These are phyloP conservation scores for Herpetospermum pedunculosum DNA, from an alignment of 306 rosid species.

Conservation along the genomic window DNA sequence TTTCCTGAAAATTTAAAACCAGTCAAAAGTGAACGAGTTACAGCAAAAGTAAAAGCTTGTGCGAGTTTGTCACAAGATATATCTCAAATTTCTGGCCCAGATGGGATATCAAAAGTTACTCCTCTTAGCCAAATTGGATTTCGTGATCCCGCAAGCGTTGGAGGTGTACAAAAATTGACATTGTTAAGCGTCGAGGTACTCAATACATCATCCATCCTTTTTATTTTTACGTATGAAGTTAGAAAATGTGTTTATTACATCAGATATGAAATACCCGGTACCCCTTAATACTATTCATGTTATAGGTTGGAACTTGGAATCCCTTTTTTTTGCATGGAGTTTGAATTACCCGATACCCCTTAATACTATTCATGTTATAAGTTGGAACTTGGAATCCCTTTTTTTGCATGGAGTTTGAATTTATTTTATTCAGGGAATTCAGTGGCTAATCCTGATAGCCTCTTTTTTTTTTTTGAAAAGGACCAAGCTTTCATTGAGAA, in stretches of 20 bases:
- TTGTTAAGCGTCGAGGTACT: slow-evolving; percentile 78
- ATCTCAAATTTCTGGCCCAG: slow-evolving; percentile 85
- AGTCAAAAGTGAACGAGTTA: slow-evolving; percentile 23
- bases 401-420: background rate
- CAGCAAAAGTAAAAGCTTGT: slow-evolving; percentile 21
- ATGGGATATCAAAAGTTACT: slow-evolving; percentile 47
- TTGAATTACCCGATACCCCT: background rate
- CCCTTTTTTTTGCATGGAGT: background rate
- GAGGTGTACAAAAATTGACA: slow-evolving; percentile 72
- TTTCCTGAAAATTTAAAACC: slow-evolving; percentile 10
- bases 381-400: background rate
- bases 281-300: background rate
- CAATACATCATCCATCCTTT: background rate
- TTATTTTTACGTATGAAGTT: background rate
- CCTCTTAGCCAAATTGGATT: slow-evolving; percentile 90
- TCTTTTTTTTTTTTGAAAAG: no score
- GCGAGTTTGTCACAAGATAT: slow-evolving; percentile 31
- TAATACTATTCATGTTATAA: background rate
- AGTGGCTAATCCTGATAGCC: background rate
- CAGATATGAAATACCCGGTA: background rate
- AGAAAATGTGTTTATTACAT: background rate
- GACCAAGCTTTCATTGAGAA: no score
- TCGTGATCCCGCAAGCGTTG: slow-evolving; percentile 76
- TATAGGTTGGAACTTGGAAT: background rate
- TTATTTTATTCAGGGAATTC: background rate